Evolutionary conservation across 169 alveolate species (phyloP), one percentile per base, ranked within the genome.

Genomic region (Babesia ovis): DNA sequence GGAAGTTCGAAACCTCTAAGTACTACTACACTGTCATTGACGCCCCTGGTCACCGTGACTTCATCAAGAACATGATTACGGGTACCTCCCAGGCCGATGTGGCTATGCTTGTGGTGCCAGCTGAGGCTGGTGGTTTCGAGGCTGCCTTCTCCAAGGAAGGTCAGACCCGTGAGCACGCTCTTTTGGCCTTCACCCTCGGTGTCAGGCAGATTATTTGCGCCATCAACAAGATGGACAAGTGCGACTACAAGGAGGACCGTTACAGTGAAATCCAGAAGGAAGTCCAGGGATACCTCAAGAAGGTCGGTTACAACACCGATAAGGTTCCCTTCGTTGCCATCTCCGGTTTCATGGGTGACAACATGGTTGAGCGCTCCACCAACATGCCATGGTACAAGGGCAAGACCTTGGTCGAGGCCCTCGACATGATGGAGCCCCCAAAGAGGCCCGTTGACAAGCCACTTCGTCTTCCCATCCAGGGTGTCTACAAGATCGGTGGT

Each of bases 1-100:
- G 98, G 98, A 94, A 97, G 92, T 95, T 97, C 95, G 98, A 95
- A 90, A 96, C 99, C 58, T 96, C 93, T 53, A 95, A 94, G 85
- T 94, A 91, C 89, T 94, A 94, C 94, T 97, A 92, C 97, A 97
- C 99, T 73, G 97, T 97, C 89, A 96, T 98, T 83, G 99, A 98
- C 92, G 99, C 99, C 71, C 99, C 99, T 53, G 99, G 99, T 48
- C 99, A 98, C 81, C 90, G 98, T 71, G 99, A 97, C 87, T 98
- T 96, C 94, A 96, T 98, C 86, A 96, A 96, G 94, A 98, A 98
- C 92, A 97, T 97, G 99, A 98, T 98, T 91, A 96, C 99, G 46
- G 99, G 99, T 70, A 95, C 99, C 39, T 95, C 99, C 34, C 98
- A 96, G 86, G 99, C 99, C 56, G 99, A 98, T 90, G 98, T 94